phyloP scores from a whole-genome alignment of 2,329 filamentous ascomycete species.

The Colletotrichum orbiculare region DNA sequence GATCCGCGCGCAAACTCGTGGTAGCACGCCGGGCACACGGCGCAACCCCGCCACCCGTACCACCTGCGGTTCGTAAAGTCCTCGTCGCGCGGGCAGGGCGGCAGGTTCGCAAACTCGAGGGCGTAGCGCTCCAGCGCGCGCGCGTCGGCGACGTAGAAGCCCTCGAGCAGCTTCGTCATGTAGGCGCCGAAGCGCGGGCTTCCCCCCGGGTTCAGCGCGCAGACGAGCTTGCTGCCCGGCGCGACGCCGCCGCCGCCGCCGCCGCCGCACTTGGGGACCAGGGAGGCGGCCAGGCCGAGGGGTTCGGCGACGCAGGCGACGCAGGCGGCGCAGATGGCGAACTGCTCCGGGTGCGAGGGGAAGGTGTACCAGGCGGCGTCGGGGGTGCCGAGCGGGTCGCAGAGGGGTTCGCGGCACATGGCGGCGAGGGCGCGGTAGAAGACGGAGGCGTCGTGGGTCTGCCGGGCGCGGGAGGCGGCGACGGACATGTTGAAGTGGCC shows the following conservation, averaged over 20 bases:
- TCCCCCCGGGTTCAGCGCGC: constrained; percentile 46
- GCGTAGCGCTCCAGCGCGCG: constrained; percentile 44
- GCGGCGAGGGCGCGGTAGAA: constrained; percentile 48
- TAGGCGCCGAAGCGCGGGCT: constrained; percentile 44
- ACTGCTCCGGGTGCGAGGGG: constrained; percentile 44
- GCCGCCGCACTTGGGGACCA: constrained; percentile 41
- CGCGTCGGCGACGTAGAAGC: constrained; percentile 43
- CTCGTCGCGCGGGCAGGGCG: constrained; percentile 42
- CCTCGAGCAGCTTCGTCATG: constrained; percentile 41
- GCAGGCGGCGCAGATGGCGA: constrained; percentile 51
- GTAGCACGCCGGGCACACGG: constrained; percentile 51
- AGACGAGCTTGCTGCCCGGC: constrained; percentile 37
- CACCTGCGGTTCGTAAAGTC: constrained; percentile 40
- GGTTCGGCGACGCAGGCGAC: constrained; percentile 46
- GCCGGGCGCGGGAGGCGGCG: constrained; percentile 45
- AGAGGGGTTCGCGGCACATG: constrained; percentile 45
- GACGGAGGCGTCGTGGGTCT: constrained; percentile 42
- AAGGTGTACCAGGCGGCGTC: constrained; percentile 49
- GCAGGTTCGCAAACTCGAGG: constrained; percentile 44
- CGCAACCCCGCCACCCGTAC: constrained; percentile 51
- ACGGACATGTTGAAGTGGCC: constrained; percentile 45
- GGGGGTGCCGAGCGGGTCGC: constrained; percentile 44
- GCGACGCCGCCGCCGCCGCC: background rate
- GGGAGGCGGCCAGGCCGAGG: constrained; percentile 44
- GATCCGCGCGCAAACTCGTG: constrained; percentile 45